A percentile compares a stretch with the other conserved stretches of the same genome.
phyloP scores from a whole-genome alignment of 73 alveolate species.

The Breviolum minutum region DNA sequence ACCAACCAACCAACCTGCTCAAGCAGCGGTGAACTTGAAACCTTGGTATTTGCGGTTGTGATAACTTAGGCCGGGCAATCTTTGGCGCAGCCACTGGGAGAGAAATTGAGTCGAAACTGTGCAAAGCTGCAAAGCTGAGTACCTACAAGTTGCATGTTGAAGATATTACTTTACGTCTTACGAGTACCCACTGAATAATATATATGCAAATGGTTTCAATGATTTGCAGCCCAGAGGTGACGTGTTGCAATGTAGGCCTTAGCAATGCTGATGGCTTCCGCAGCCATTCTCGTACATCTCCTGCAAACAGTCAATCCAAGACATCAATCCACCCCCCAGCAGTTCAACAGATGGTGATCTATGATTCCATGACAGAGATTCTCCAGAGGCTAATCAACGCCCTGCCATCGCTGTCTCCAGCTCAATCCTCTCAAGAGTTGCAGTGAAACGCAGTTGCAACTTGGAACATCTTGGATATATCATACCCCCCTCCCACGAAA shows the following conservation, averaged over 20 bases:
- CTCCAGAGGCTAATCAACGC: conserved; percentile 36
- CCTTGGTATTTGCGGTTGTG: not conserved
- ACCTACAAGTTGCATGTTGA: not conserved
- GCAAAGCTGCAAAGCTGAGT: not conserved
- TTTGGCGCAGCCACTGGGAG: not conserved
- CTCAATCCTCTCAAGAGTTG: not conserved
- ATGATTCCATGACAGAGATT: not conserved
- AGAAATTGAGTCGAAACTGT: not conserved
- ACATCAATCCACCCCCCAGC: too few relatives aligned
- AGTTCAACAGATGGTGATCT: too few relatives aligned
- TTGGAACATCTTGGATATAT: not conserved
- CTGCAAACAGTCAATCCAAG: too few relatives aligned
- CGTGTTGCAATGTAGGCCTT: not conserved
- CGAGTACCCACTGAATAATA: too few relatives aligned
- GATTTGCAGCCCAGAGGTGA: not conserved
- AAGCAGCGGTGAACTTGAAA: not conserved
- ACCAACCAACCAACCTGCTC: too few relatives aligned
- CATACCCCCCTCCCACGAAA: too few relatives aligned
- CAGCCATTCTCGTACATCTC: too few relatives aligned
- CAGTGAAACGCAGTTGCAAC: not conserved
- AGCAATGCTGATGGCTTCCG: not conserved
- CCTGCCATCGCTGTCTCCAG: conserved; percentile 14
- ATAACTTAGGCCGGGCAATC: not conserved
- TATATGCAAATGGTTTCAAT: not conserved
- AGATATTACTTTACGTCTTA: not conserved